phyloP scores from a whole-genome alignment of 129 eudicot genomes.

The Pulicaria dysenterica region DNA sequence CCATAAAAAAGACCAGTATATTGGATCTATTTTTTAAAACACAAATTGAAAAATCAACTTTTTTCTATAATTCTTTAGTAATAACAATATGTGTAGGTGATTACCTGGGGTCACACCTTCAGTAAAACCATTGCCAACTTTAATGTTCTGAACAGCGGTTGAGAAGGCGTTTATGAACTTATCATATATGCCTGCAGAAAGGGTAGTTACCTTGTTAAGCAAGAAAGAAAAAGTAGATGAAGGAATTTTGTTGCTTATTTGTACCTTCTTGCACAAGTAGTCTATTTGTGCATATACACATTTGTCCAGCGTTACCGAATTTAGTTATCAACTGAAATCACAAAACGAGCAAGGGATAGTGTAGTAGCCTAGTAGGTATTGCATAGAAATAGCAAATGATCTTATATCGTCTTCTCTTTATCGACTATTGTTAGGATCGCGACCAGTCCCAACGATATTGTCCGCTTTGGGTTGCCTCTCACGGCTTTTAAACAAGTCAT shows the following conservation, averaged over 20 bases:
- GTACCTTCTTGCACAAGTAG: slow-evolving; percentile 94
- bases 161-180: slow-evolving; percentile 68
- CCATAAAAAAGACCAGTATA: not conserved
- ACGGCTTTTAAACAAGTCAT: too few relatives aligned
- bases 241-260: not conserved
- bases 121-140: slow-evolving; percentile 89
- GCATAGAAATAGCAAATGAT: too few relatives aligned
- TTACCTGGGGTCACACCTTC: slow-evolving; percentile 87
- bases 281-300: slow-evolving; percentile 89
- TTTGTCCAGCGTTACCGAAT: slow-evolving; percentile 88
- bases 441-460: too few relatives aligned
- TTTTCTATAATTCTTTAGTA: not conserved
- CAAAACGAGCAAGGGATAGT: too few relatives aligned
- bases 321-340: slow-evolving; percentile 71
- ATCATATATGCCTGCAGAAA: slow-evolving; percentile 74
- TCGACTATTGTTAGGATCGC: too few relatives aligned
- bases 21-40: not conserved
- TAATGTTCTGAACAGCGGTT: slow-evolving; percentile 67
- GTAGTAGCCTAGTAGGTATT: too few relatives aligned
- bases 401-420: too few relatives aligned
- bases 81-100: not conserved
- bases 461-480: too few relatives aligned
- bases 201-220: slow-evolving; percentile 21
- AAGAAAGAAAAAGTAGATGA: not conserved
- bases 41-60: not conserved